phyloP scores from a whole-genome alignment of 371 early-diverging fungal species.

The Mortierella sp. region DNA sequence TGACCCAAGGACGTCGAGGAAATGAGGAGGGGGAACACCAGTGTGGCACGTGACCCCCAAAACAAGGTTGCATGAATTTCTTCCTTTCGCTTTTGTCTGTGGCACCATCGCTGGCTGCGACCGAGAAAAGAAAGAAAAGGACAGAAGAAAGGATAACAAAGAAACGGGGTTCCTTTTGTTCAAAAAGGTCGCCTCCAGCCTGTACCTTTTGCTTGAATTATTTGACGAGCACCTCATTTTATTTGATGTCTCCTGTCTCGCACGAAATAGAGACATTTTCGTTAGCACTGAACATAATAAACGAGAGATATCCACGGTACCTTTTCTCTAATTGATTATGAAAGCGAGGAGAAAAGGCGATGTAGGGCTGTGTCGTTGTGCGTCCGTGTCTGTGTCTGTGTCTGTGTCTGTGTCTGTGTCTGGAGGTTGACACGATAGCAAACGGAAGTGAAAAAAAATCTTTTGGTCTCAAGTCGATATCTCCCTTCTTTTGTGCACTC shows the following conservation, averaged over 20 bases:
- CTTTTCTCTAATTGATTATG: no score
- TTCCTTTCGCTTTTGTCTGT: not conserved
- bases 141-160: not conserved
- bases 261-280: no score
- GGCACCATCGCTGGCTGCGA: not conserved
- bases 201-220: not conserved
- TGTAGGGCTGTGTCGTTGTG: no score
- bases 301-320: no score
- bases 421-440: not conserved
- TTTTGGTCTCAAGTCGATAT: not conserved
- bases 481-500: not conserved
- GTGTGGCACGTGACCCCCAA: not conserved
- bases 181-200: no score
- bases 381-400: no score
- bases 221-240: not conserved
- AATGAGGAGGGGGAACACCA: not conserved
- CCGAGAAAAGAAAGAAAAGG: not conserved
- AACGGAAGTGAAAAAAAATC: not conserved
- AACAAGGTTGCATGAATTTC: constrained; percentile 5
- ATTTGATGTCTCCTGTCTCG: no score
- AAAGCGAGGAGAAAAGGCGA: no score
- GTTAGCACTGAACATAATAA: not conserved
- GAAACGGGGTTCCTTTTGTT: not conserved
- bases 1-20: not conserved
- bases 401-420: no score